Base-by-base conservation (phyloP, 768 basidiomycete species). In the Candolleomyces aberdarensis region DNA sequence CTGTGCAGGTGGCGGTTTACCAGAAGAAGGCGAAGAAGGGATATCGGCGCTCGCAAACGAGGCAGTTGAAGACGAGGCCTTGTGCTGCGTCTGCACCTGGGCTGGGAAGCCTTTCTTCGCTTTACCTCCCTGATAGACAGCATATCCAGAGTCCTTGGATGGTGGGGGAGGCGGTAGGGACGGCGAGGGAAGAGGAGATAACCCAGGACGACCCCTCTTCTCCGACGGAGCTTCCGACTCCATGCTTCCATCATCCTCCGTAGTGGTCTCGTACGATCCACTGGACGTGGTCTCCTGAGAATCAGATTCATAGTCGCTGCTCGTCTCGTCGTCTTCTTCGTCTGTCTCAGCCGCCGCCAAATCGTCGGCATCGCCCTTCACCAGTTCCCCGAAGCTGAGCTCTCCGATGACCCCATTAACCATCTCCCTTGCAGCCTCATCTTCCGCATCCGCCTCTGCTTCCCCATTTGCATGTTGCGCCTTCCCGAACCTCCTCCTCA, bases 361-460 rank as follows among this genome's bases (percentile, higher is more conserved):
- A 66, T 96, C 95, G 54, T 88, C 81, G 9, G 85, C 92, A 67
- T 94, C 91, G 4, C 86, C 92, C 55, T 82, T 79, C 32, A 91
- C 83, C 47, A 96, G 77, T 41, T 92, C 90, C 11, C 90, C 87
- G 63, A 98, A 87, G 70, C 85, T 86, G 54, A 98, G 80, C 67
- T 94, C 92, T 17, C 82, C 83, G 55, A 95, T 86, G 36, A 98
- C 85, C 51, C 87, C 85, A 63, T 92, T 84, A 50, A 98, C 86
- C 43, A 98, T 78, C 15, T 82, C 86, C 62, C 85, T 85, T 5
- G 90, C 83, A n/a, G 89, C 89, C 68, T 94, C 91, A 64, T 97
- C 93, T 69, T 92, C 90, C 1, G 83, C 85, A 62, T 87, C 85
- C 1, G 82, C 84, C 49, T 84, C 85, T 5, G 3, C 54, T 29